Conservation (phyloP, 2,329 filamentous ascomycete species). For the Fusarium stilboides region DNA sequence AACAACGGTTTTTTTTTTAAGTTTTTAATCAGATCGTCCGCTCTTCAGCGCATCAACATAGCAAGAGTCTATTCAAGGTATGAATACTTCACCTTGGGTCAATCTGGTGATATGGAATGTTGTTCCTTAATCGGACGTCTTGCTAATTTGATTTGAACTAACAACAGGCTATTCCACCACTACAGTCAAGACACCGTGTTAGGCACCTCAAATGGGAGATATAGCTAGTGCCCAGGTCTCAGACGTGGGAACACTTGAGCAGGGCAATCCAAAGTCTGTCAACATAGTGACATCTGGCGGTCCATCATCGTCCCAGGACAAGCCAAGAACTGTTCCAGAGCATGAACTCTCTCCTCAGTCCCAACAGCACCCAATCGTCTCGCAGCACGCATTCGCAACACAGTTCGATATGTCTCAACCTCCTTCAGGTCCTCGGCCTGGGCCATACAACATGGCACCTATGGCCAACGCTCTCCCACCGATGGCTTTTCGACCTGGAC, state of each 20-base stretch:
- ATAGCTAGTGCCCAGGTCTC: slow-evolving; percentile 35
- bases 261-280: slow-evolving; percentile 21
- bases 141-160: slow-evolving; percentile 20
- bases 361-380: slow-evolving; percentile 50
- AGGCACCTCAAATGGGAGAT: slow-evolving; percentile 45
- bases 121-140: not conserved
- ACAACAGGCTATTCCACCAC: not conserved
- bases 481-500: slow-evolving; percentile 56
- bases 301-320: slow-evolving; percentile 19
- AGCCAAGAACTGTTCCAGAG: slow-evolving; percentile 39
- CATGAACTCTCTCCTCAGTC: slow-evolving; percentile 39
- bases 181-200: slow-evolving; percentile 9
- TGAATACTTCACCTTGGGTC: not conserved
- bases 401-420: slow-evolving; percentile 61
- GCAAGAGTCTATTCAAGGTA: slow-evolving; percentile 24
- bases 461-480: slow-evolving; percentile 63
- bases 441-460: slow-evolving; percentile 63
- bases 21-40: slow-evolving; percentile 6
- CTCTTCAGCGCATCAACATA: not conserved
- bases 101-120: not conserved
- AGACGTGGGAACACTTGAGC: slow-evolving; percentile 28
- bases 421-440: slow-evolving; percentile 43
- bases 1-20: not conserved
- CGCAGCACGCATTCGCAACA: slow-evolving; percentile 59
- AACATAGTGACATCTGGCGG: slow-evolving; percentile 15